Conservation (phyloP, 805 yeast genomes). For the Yarrowia deformans region DNA sequence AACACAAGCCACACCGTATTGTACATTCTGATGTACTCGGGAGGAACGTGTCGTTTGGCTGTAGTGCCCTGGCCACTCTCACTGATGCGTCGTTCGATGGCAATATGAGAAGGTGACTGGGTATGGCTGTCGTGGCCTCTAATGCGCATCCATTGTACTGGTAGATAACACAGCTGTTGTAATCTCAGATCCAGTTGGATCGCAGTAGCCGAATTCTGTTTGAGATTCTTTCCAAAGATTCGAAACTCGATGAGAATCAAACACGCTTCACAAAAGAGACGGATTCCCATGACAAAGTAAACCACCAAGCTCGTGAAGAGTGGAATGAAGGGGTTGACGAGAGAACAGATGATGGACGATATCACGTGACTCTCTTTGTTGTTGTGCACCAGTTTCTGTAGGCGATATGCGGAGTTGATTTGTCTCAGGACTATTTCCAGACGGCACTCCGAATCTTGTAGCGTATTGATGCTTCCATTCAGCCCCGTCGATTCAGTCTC, state of each 20-base stretch:
- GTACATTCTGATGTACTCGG: constrained; percentile 67
- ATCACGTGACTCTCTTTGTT: constrained; percentile 10
- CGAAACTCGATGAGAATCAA: constrained; percentile 48
- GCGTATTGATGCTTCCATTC: not conserved
- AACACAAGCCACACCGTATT: constrained; percentile 87
- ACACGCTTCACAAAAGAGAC: constrained; percentile 48
- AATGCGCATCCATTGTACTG: constrained; percentile 62
- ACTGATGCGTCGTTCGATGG: constrained; percentile 58
- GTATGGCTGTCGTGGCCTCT: constrained; percentile 35
- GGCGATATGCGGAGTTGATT: constrained; percentile 18
- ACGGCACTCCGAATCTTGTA: not conserved
- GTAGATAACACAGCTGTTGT: constrained; percentile 78
- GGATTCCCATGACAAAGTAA: constrained; percentile 44
- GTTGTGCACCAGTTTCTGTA: constrained; percentile 20
- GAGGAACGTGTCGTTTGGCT: constrained; percentile 54
- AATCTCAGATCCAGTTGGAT: constrained; percentile 81
- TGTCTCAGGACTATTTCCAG: constrained; percentile 41
- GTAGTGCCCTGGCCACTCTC: constrained; percentile 52
- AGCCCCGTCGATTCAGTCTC: not conserved
- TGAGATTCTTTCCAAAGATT: constrained; percentile 45
- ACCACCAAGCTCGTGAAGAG: constrained; percentile 42
- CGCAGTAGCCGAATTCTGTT: constrained; percentile 64
- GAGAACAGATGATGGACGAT: not conserved
- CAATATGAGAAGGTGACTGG: constrained; percentile 18
- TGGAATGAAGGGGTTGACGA: constrained; percentile 41